These are phyloP conservation scores for Rachicladosporium sp. DNA, from an alignment of 2,329 filamentous ascomycete species.

Conservation along the genomic window DNA sequence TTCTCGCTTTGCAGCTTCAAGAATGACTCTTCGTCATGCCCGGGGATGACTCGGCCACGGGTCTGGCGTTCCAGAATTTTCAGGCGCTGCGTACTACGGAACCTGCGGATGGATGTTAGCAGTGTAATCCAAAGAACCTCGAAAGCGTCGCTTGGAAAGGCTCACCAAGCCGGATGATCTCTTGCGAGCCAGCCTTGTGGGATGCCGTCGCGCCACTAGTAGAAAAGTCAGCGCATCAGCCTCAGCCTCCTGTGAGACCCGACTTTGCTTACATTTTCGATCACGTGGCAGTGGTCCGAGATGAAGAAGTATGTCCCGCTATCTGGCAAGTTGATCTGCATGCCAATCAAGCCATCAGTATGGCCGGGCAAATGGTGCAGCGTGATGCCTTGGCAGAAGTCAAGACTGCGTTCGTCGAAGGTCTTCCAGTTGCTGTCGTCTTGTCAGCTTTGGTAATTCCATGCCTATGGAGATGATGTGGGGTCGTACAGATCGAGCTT, in stretches of 20 bases:
- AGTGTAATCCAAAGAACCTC: no score
- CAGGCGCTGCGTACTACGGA: conserved; percentile 22
- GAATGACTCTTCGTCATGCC: conserved; percentile 24
- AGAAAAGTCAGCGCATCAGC: conserved; percentile 1
- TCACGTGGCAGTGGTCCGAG: conserved; percentile 25
- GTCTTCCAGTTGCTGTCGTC: conserved; percentile 23
- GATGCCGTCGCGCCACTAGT: conserved; percentile 23
- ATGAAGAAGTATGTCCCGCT: conserved; percentile 24
- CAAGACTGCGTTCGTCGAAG: conserved; percentile 23
- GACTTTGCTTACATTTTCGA: conserved; percentile 20
- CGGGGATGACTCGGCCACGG: conserved; percentile 22
- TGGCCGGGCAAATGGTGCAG: conserved; percentile 27
- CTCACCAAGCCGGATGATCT: conserved; percentile 23
- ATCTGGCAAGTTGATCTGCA: conserved; percentile 25
- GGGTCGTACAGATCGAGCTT: conserved; percentile 19
- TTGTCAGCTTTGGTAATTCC: background rate
- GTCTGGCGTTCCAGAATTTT: conserved; percentile 21
- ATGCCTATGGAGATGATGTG: background rate
- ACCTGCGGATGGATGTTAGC: conserved; percentile 8
- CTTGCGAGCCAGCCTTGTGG: conserved; percentile 26
- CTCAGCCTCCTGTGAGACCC: background rate
- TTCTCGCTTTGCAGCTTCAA: conserved; percentile 16
- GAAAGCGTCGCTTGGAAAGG: background rate
- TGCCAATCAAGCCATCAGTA: conserved; percentile 24
- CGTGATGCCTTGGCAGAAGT: conserved; percentile 25